Evolutionary conservation across 2,329 filamentous ascomycete genomes (phyloP).

Genomic region (Penicillium rolfsii): DNA sequence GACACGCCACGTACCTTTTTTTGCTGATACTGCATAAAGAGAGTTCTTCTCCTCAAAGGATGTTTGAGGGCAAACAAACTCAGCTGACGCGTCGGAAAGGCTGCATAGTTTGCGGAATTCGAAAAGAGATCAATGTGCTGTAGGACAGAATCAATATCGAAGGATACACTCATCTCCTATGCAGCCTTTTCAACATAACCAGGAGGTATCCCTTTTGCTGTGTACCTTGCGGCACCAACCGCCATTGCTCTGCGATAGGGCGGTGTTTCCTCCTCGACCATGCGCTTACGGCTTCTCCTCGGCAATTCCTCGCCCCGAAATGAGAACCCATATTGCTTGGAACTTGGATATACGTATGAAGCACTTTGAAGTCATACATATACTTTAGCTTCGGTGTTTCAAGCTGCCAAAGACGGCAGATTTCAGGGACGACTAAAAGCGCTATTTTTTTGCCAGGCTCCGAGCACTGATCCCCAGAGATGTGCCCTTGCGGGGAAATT

Average conservation of each 20-base stretch:
- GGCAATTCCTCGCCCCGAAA: no score
- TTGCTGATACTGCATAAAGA: not conserved
- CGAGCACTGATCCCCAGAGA: conserved; percentile 4
- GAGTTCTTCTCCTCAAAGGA: not conserved
- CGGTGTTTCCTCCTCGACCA: no score
- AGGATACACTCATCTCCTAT: not conserved
- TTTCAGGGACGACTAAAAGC: no score
- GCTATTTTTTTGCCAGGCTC: not conserved
- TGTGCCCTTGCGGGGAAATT: not conserved
- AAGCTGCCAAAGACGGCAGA: no score
- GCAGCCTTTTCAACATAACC: not conserved
- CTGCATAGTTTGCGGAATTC: not conserved
- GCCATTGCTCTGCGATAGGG: not conserved
- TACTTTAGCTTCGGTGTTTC: no score
- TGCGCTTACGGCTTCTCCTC: no score
- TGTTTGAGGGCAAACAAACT: not conserved
- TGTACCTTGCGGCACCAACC: not conserved
- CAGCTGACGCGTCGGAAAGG: not conserved
- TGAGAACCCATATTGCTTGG: no score
- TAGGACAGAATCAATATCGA: not conserved
- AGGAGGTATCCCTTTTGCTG: no score
- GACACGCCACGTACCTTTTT: not conserved
- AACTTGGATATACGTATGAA: no score
- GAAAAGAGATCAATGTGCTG: not conserved
- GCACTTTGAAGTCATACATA: no score